A percentile compares a stretch with the other conserved stretches of the same genome.
phyloP scores from a whole-genome alignment of 2,329 filamentous ascomycete species.

The Fusarium sacchari region DNA sequence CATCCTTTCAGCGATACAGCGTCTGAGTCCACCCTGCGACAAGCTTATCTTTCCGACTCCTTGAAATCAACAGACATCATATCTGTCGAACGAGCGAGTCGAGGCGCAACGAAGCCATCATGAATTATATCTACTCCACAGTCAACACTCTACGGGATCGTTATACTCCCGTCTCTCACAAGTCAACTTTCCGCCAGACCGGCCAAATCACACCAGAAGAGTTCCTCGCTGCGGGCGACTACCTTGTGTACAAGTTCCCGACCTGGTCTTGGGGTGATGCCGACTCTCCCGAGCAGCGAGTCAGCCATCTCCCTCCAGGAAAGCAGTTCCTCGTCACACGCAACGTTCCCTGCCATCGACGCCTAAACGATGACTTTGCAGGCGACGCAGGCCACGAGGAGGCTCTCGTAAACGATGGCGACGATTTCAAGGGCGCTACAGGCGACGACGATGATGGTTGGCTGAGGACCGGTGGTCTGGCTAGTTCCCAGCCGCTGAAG shows the following conservation, averaged over 20 bases:
- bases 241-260: conserved; percentile 98
- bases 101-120: conserved; percentile 51
- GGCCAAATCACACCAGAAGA: conserved; percentile 98
- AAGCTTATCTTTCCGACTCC: background rate
- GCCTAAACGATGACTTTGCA: conserved; percentile 92
- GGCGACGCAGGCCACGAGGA: conserved; percentile 88
- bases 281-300: conserved; percentile 80
- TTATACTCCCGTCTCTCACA: conserved; percentile 88
- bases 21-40: background rate
- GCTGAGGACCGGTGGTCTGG: conserved; percentile 86
- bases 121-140: conserved; percentile 93
- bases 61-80: background rate
- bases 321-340: conserved; percentile 97
- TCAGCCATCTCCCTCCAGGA: conserved; percentile 81
- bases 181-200: conserved; percentile 90
- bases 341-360: conserved; percentile 91
- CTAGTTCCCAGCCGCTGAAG: conserved; percentile 78
- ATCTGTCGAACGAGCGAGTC: background rate
- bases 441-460: conserved; percentile 82
- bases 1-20: conserved; percentile 2
- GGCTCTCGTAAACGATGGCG: conserved; percentile 83
- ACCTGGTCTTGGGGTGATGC: conserved; percentile 98
- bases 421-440: conserved; percentile 64
- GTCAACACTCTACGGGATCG: conserved; percentile 92
- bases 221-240: conserved; percentile 95